Conservation (phyloP, 2,329 filamentous ascomycete species). For the Fusarium globosum region DNA sequence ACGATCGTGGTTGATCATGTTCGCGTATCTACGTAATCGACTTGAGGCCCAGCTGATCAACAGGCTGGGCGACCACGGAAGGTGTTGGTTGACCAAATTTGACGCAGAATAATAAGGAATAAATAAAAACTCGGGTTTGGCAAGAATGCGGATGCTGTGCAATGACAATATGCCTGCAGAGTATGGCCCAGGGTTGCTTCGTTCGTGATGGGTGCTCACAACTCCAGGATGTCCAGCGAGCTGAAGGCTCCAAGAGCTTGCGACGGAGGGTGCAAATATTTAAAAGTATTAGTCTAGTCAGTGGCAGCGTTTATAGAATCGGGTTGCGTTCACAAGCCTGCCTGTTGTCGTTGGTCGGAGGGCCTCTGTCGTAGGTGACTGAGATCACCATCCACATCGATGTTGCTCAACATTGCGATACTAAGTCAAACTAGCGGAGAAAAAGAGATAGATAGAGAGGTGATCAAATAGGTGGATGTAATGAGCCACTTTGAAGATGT, state of each 20-base stretch:
- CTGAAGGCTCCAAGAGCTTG: neutral
- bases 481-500: too few species aligned
- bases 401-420: neutral
- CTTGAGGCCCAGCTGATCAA: neutral
- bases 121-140: neutral
- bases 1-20: neutral
- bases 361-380: neutral
- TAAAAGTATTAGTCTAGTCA: neutral
- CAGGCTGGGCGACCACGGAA: neutral
- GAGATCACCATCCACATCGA: neutral
- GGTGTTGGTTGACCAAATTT: neutral
- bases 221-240: neutral
- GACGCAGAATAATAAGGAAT: neutral
- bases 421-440: too few species aligned
- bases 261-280: accelerated
- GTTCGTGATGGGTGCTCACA: neutral
- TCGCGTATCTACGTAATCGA: neutral
- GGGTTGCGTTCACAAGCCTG: neutral
- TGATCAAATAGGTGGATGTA: too few species aligned
- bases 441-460: too few species aligned
- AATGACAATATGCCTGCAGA: neutral
- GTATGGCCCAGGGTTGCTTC: neutral
- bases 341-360: neutral
- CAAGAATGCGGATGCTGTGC: neutral
- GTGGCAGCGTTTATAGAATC: neutral